These are phyloP conservation scores for Naganishia kalamii DNA, from an alignment of 768 basidiomycete species.

Conservation along the genomic window DNA sequence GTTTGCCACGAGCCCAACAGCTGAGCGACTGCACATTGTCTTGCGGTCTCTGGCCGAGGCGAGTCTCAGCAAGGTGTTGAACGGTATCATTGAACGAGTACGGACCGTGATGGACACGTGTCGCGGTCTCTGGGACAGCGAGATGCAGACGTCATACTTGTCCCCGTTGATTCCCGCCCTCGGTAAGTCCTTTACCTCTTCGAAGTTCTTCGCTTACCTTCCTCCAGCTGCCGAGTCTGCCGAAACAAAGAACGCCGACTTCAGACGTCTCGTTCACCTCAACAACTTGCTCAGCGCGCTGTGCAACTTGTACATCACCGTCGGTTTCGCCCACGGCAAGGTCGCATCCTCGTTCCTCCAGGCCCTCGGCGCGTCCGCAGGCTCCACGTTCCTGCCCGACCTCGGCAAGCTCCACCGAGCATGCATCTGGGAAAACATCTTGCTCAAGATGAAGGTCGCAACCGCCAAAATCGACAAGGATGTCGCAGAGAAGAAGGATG, in stretches of 20 bases:
- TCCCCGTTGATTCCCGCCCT: constrained; percentile 5
- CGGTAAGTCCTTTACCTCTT: neutral
- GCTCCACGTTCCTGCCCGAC: constrained; percentile 60
- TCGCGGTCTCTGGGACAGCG: constrained; percentile 3
- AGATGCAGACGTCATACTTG: constrained; percentile 6
- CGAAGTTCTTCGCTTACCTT: neutral
- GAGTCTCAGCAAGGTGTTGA: constrained; percentile 27
- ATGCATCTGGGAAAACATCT: constrained; percentile 79
- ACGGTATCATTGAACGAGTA: constrained; percentile 56
- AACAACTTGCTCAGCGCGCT: constrained; percentile 75
- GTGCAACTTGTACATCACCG: constrained; percentile 77
- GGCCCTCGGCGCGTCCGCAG: constrained; percentile 61
- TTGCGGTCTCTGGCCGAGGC: constrained; percentile 81
- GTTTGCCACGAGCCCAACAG: constrained; percentile 74
- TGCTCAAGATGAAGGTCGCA: constrained; percentile 59
- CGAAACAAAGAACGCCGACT: constrained; percentile 56
- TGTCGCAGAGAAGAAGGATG: neutral
- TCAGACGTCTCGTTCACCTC: constrained; percentile 66
- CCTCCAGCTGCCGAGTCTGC: constrained; percentile 42
- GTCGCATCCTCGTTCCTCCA: constrained; percentile 68
- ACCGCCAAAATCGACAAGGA: constrained; percentile 48
- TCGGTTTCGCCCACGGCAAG: constrained; percentile 73
- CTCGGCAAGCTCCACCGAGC: constrained; percentile 75
- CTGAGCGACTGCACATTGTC: constrained; percentile 79
- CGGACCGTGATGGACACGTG: constrained; percentile 45